Evolutionary conservation across 2,329 filamentous ascomycete genomes (phyloP).

Genomic region (Fusarium austroafricanum): DNA sequence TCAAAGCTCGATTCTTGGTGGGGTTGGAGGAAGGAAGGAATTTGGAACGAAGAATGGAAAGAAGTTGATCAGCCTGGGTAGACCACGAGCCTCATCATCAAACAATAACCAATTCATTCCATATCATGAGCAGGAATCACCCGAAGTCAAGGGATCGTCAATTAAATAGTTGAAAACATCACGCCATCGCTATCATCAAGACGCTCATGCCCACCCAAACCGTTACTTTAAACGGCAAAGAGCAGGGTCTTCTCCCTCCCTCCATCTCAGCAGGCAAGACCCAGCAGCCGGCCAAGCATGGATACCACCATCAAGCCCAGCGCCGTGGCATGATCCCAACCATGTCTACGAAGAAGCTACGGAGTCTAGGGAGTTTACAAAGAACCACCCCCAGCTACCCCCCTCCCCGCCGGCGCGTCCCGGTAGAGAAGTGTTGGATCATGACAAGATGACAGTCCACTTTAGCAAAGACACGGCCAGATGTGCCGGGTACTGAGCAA

Average conservation of each 20-base stretch:
- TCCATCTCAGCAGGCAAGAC: constrained; percentile 15
- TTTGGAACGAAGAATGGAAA: constrained; percentile 1
- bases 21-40: constrained; percentile 14
- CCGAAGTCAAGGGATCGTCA: constrained; percentile 23
- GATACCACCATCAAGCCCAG: constrained; percentile 26
- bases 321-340: constrained; percentile 45
- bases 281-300: constrained; percentile 19
- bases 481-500: constrained; percentile 25
- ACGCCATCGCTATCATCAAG: constrained; percentile 19
- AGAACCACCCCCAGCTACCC: constrained; percentile 18
- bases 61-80: background rate
- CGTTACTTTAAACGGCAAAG: constrained; percentile 14
- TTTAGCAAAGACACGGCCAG: constrained; percentile 32
- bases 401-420: constrained; percentile 44
- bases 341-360: constrained; percentile 34
- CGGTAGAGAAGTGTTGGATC: constrained; percentile 39
- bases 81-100: background rate
- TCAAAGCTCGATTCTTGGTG: constrained; percentile 25
- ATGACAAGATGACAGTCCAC: constrained; percentile 47
- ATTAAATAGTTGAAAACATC: constrained; percentile 21
- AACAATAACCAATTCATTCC: background rate
- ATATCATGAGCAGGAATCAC: background rate
- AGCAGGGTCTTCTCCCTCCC: constrained; percentile 22
- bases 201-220: constrained; percentile 7
- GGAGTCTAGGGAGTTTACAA: constrained; percentile 19